A percentile compares a stretch with the other conserved stretches of the same genome.
Evolutionary conservation across 805 yeast species (phyloP).

Genomic region (Saccharomycopsis guyanensis): DNA sequence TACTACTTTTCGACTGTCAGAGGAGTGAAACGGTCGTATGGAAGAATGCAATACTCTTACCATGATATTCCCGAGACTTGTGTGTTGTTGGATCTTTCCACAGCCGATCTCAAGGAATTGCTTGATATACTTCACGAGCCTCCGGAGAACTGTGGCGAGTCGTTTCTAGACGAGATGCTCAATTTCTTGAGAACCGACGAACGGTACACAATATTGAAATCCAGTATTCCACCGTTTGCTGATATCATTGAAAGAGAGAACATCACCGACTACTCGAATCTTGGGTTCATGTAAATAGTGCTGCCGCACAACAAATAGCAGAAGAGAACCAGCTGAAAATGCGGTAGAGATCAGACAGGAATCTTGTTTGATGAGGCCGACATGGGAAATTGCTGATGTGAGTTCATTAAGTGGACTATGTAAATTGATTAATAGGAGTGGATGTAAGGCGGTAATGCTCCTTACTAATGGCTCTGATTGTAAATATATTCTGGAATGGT

Average conservation of each 20-base stretch:
- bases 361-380: too few species aligned
- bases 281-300: background rate
- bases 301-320: too few species aligned
- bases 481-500: too few species aligned
- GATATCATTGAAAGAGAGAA: background rate
- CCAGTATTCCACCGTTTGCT: background rate
- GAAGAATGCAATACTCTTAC: background rate
- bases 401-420: too few species aligned
- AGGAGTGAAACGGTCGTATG: background rate
- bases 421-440: too few species aligned
- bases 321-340: too few species aligned
- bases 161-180: background rate
- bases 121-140: background rate
- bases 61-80: background rate
- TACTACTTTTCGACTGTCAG: background rate
- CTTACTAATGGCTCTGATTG: too few species aligned
- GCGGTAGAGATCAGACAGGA: too few species aligned
- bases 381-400: too few species aligned
- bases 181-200: background rate
- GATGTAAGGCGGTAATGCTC: too few species aligned
- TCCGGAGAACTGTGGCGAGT: background rate
- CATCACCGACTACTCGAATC: background rate
- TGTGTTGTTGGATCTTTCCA: background rate
- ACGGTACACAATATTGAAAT: background rate
- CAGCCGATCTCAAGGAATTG: background rate